Evolutionary conservation across 2,329 filamentous ascomycete genomes (phyloP), one percentile per base, ranked within the genome.

Genomic region (Paecilomyces dactylethromorphus): DNA sequence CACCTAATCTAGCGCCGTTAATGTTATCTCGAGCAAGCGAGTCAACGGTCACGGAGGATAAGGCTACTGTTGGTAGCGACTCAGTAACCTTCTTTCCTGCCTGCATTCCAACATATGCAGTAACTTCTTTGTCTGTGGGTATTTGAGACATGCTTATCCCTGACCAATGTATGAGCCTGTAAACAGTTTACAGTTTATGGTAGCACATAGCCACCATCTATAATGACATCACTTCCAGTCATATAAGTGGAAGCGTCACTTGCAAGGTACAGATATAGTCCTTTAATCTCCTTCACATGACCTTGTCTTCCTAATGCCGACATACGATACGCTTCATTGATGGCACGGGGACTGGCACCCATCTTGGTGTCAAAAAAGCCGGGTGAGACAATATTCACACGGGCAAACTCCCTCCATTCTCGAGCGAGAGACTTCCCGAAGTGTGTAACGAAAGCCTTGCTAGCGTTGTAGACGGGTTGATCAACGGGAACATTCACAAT

Each of bases 351-450:
- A 15, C 76, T 70, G 0, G 81, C 81, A 0, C 81, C 80, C 75
- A 84, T 82, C 63, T 81, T 81, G 0, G 82, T 84, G 57, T 83
- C 76, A 63, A 84, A 82, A 68, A 82, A 85, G 0, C 81, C 81
- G 0, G 80, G 80, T 0, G 77, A 80, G 11, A 85, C 79, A 52
- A 81, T 76, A 64, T 85, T 85, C 29, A 84, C 82, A 2, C 83
- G 75, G 2, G 82, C 82, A 62, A 84, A 84, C 2, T 82, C 80
- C 12, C 80, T 71, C 83, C 83, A 85, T 62, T 85, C 82, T 4
- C 80, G 73, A 0, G 83, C 82, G 26, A 85, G 71, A 1, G 75
- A 80, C 67, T 83, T 84, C 54, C 81, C 81, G 39, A 85, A 77
- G 58, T 85, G 83, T 1, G 78, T 81, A 15, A 84, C 77, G 26